phyloP scores from a whole-genome alignment of 1,284 basidiomycete species.

The Neonothopanus nambi region DNA sequence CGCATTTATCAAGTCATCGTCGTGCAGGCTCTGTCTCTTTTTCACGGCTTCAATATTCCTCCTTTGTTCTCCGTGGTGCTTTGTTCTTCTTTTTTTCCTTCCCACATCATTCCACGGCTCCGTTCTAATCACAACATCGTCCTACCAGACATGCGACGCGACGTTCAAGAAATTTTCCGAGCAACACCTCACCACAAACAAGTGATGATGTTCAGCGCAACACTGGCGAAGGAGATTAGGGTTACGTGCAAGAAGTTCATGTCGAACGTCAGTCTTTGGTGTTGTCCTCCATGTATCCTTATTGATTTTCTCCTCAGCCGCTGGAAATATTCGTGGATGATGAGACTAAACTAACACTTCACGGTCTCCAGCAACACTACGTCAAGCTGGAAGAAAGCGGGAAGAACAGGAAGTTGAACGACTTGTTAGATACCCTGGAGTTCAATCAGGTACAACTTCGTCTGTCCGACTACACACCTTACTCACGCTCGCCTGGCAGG shows the following conservation, averaged over 20 bases:
- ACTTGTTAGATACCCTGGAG: slow-evolving; percentile 93
- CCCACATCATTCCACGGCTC: slow-evolving; percentile 36
- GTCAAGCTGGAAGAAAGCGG: slow-evolving; percentile 93
- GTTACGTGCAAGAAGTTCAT: slow-evolving; percentile 99
- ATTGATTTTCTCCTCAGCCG: slow-evolving; percentile 56
- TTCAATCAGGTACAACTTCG: slow-evolving; percentile 86
- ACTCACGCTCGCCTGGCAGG: slow-evolving; percentile 47
- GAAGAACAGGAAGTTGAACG: slow-evolving; percentile 98
- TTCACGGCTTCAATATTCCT: slow-evolving; percentile 6
- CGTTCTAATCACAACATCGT: slow-evolving; percentile 70
- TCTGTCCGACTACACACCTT: background rate
- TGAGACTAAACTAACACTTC: slow-evolving; percentile 97
- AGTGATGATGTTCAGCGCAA: slow-evolving; percentile 99
- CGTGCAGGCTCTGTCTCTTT: background rate
- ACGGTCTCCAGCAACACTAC: slow-evolving; percentile 98
- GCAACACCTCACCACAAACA: slow-evolving; percentile 99
- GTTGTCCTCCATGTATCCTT: background rate
- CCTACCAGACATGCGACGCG: slow-evolving; percentile 97
- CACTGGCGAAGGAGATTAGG: slow-evolving; percentile 95
- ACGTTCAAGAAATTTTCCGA: slow-evolving; percentile 99
- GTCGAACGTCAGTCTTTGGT: slow-evolving; percentile 79
- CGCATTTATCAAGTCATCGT: slow-evolving; percentile 1
- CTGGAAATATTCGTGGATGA: slow-evolving; percentile 99
- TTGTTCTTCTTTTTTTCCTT: slow-evolving; percentile 46
- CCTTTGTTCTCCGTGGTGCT: slow-evolving; percentile 26